phyloP scores from a whole-genome alignment of 352 stramenopile species.

The Pythium scleroteichum region DNA sequence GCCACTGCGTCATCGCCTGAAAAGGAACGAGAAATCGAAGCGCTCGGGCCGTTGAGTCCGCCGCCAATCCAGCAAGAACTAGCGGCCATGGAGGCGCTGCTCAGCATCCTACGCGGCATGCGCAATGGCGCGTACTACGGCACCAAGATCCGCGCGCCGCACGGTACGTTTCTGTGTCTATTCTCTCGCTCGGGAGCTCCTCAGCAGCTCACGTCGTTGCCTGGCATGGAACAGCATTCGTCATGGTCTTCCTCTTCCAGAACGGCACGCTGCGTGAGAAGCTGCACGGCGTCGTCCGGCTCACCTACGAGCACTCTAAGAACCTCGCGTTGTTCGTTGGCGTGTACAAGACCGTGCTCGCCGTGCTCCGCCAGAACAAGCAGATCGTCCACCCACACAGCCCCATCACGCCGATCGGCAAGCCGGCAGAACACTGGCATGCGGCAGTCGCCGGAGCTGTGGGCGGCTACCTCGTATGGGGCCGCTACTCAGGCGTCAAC shows the following conservation, averaged over 20 bases:
- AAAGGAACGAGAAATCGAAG: conserved; percentile 1
- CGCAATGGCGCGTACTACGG: conserved; percentile 90
- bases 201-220: conserved; percentile 42
- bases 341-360: conserved; percentile 82
- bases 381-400: conserved; percentile 34
- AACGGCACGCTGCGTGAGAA: conserved; percentile 77
- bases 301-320: conserved; percentile 88
- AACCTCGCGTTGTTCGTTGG: conserved; percentile 89
- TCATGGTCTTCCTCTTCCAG: conserved; percentile 91
- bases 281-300: conserved; percentile 61
- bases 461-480: conserved; percentile 84
- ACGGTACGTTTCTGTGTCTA: conserved; percentile 47
- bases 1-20: conserved; percentile 1
- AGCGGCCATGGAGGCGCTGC: conserved; percentile 48
- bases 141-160: conserved; percentile 86
- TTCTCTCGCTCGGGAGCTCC: background rate
- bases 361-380: conserved; percentile 60
- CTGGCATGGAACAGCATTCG: too few species aligned
- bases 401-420: conserved; percentile 46
- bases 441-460: conserved; percentile 73
- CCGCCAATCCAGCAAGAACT: background rate
- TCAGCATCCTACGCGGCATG: conserved; percentile 78
- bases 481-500: conserved; percentile 85
- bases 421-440: conserved; percentile 76
- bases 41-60: background rate